phyloP scores from a whole-genome alignment of 306 rosid species.

The Cucurbita ficifolia region DNA sequence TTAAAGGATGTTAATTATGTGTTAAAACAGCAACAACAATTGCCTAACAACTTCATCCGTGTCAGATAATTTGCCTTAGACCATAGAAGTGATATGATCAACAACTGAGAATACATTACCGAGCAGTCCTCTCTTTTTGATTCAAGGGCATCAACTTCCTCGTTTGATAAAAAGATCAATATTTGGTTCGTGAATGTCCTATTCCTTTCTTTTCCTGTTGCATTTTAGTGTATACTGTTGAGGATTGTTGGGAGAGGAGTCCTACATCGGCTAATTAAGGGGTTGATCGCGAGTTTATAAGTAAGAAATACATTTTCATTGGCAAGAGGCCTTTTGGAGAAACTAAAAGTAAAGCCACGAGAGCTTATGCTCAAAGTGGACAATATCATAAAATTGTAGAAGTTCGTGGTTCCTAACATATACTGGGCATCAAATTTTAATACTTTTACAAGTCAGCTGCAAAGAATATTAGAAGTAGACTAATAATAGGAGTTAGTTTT shows the following conservation, averaged over 20 bases:
- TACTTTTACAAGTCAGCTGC: background rate
- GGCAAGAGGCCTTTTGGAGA: too few relatives aligned
- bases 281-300: too few relatives aligned
- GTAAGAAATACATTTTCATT: too few relatives aligned
- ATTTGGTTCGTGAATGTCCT: slow-evolving; percentile 84
- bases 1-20: background rate
- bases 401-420: too few relatives aligned
- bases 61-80: background rate
- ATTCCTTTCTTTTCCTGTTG: slow-evolving; percentile 91
- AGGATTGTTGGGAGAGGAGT: too few relatives aligned
- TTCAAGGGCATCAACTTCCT: slow-evolving; percentile 90
- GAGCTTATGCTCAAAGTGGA: too few relatives aligned
- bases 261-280: too few relatives aligned
- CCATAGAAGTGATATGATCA: background rate
- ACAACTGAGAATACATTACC: background rate
- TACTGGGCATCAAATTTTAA: background rate
- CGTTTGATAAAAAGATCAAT: slow-evolving; percentile 83
- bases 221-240: slow-evolving; percentile 11
- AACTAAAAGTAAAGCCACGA: too few relatives aligned
- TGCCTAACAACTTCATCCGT: background rate
- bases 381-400: too few relatives aligned
- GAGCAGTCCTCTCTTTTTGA: slow-evolving; percentile 61
- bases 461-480: too few relatives aligned
- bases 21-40: background rate
- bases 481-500: too few relatives aligned